These are phyloP conservation scores for Gaertneriomyces sp. DNA, from an alignment of 192 early-diverging fungal species.

Conservation along the genomic window DNA sequence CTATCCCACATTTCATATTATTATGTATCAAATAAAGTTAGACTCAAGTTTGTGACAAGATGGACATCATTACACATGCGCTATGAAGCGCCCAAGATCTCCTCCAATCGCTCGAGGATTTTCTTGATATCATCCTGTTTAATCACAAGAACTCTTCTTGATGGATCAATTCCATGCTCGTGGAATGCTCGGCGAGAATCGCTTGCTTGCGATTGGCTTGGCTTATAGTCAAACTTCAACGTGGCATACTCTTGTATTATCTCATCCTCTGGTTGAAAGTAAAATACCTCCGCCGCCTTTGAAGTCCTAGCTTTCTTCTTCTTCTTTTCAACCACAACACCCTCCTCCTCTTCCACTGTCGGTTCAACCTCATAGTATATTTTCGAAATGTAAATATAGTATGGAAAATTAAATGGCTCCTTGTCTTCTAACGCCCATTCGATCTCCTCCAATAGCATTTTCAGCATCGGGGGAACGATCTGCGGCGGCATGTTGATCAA, in stretches of 20 bases:
- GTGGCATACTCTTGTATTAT: constrained; percentile 74
- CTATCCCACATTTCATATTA: too few relatives aligned
- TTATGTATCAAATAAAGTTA: too few relatives aligned
- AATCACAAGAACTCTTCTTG: constrained; percentile 63
- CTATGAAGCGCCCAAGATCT: not conserved
- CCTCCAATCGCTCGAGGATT: constrained; percentile 46
- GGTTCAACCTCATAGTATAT: constrained; percentile 77
- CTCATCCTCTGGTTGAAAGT: constrained; percentile 92
- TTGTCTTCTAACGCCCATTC: constrained; percentile 69
- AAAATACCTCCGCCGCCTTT: constrained; percentile 48
- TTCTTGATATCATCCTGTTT: constrained; percentile 52
- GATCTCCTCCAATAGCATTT: constrained; percentile 82
- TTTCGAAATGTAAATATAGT: constrained; percentile 76
- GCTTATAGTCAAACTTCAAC: constrained; percentile 75
- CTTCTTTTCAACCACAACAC: constrained; percentile 30
- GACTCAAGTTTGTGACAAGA: too few relatives aligned
- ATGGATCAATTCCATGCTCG: constrained; percentile 79
- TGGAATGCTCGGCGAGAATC: constrained; percentile 79
- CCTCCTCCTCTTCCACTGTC: constrained; percentile 54
- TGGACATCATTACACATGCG: too few relatives aligned
- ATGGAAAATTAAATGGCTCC: constrained; percentile 75
- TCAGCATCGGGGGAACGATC: constrained; percentile 84
- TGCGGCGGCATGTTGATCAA: constrained; percentile 97
- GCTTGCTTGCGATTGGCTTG: constrained; percentile 61
- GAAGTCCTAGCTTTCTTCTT: constrained; percentile 43